Evolutionary conservation across 2,329 filamentous ascomycete species (phyloP).

Genomic region (Arachnomyces sp.): DNA sequence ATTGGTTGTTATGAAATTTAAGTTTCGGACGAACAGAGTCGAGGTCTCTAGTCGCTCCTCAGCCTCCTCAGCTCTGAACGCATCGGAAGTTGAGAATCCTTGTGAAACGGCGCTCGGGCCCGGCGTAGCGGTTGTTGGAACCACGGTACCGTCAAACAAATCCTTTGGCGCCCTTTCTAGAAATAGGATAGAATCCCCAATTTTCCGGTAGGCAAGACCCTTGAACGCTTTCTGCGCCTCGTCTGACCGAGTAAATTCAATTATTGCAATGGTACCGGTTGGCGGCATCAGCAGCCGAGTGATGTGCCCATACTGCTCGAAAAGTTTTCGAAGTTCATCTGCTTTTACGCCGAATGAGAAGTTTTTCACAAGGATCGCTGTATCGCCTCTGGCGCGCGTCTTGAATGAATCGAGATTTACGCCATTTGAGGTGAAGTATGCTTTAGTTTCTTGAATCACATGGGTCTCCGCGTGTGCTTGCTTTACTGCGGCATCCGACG

Average conservation of each 20-base stretch:
- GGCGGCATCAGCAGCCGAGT: slow-evolving; percentile 84
- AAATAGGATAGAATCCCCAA: slow-evolving; percentile 86
- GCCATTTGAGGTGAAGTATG: slow-evolving; percentile 79
- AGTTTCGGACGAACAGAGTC: slow-evolving; percentile 89
- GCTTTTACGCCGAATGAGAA: slow-evolving; percentile 75
- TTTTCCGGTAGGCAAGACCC: slow-evolving; percentile 76
- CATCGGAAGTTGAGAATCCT: slow-evolving; percentile 36
- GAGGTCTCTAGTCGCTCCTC: slow-evolving; percentile 51
- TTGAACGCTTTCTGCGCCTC: slow-evolving; percentile 79
- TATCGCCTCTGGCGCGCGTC: slow-evolving; percentile 73
- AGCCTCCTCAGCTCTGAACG: slow-evolving; percentile 26
- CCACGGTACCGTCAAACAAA: slow-evolving; percentile 51
- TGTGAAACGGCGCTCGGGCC: slow-evolving; percentile 29
- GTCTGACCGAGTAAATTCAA: slow-evolving; percentile 72
- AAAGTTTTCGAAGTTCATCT: slow-evolving; percentile 71
- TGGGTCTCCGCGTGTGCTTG: slow-evolving; percentile 95
- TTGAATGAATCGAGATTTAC: slow-evolving; percentile 92
- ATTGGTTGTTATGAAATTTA: slow-evolving; percentile 84
- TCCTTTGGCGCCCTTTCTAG: slow-evolving; percentile 87
- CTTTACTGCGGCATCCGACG: slow-evolving; percentile 86
- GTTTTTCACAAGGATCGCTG: slow-evolving; percentile 86
- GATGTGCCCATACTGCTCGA: slow-evolving; percentile 79
- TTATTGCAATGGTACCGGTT: slow-evolving; percentile 84
- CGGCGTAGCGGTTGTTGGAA: slow-evolving; percentile 22
- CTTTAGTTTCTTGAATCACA: slow-evolving; percentile 91